phyloP scores from a whole-genome alignment of 2,329 filamentous ascomycete species.

The Xylariales sp. region DNA sequence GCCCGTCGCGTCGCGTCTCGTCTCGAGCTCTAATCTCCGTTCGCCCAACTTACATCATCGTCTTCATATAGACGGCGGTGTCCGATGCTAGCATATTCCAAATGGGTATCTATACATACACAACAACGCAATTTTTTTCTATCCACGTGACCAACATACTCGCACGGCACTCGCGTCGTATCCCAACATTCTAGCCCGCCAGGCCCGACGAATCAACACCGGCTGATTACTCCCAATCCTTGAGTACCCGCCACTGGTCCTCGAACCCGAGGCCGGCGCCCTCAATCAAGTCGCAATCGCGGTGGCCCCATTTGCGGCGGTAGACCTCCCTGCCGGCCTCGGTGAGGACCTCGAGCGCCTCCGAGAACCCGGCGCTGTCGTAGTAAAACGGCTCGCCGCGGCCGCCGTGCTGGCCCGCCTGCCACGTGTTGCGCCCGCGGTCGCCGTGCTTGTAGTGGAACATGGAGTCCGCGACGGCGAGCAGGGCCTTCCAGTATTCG shows the following conservation, averaged over 20 bases:
- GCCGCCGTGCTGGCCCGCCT: slow-evolving; percentile 55
- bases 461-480: slow-evolving; percentile 52
- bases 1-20: background rate
- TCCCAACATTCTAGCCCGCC: background rate
- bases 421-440: slow-evolving; percentile 57
- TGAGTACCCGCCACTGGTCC: slow-evolving; percentile 61
- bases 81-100: background rate
- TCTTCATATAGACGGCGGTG: background rate
- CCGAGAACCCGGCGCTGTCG: slow-evolving; percentile 52
- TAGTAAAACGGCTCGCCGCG: slow-evolving; percentile 58
- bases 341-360: slow-evolving; percentile 51
- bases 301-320: slow-evolving; percentile 59
- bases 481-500: slow-evolving; percentile 48
- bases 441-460: slow-evolving; percentile 56
- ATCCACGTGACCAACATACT: background rate
- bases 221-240: slow-evolving; percentile 51
- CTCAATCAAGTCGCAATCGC: slow-evolving; percentile 56
- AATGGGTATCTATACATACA: background rate
- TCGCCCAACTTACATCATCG: background rate
- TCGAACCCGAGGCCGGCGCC: slow-evolving; percentile 53
- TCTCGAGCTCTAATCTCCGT: background rate
- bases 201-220: background rate
- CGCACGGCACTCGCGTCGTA: background rate
- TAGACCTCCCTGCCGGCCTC: slow-evolving; percentile 51
- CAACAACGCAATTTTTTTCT: background rate